phyloP scores from a whole-genome alignment of 225 moss, liverwort and hornwort genomes.

The Pseudisothecium myosuroides region DNA sequence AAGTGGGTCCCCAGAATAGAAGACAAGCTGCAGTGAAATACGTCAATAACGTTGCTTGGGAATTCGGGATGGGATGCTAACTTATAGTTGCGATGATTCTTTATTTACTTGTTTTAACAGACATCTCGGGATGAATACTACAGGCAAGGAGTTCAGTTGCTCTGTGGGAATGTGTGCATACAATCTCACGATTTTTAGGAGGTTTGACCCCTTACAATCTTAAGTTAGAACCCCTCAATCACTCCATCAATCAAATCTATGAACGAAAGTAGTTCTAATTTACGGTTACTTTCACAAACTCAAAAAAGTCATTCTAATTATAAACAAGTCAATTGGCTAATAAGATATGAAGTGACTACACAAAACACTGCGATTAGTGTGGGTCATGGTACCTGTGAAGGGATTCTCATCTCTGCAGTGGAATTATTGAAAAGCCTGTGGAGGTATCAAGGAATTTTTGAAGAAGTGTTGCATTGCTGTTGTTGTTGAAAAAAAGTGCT shows the following conservation, averaged over 20 bases:
- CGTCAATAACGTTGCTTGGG: not conserved
- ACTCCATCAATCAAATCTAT: not conserved
- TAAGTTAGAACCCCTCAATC: not conserved
- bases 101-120: not conserved
- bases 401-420: not conserved
- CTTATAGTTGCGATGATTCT: not conserved
- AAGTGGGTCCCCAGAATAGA: not conserved
- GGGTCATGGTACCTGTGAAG: not conserved
- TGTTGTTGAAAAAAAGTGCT: too few species aligned
- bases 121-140: not conserved
- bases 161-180: not conserved
- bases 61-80: not conserved
- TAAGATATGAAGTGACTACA: not conserved
- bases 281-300: not conserved
- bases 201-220: not conserved
- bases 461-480: not conserved
- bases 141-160: not conserved
- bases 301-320: not conserved
- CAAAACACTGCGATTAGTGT: not conserved
- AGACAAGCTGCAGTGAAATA: not conserved
- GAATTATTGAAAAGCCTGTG: not conserved
- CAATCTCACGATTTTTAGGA: not conserved
- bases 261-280: not conserved
- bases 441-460: not conserved
- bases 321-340: not conserved